These are phyloP conservation scores for Hawksworthiomyces lignivorus DNA, from an alignment of 2,329 filamentous ascomycete genomes.

Conservation along the genomic window DNA sequence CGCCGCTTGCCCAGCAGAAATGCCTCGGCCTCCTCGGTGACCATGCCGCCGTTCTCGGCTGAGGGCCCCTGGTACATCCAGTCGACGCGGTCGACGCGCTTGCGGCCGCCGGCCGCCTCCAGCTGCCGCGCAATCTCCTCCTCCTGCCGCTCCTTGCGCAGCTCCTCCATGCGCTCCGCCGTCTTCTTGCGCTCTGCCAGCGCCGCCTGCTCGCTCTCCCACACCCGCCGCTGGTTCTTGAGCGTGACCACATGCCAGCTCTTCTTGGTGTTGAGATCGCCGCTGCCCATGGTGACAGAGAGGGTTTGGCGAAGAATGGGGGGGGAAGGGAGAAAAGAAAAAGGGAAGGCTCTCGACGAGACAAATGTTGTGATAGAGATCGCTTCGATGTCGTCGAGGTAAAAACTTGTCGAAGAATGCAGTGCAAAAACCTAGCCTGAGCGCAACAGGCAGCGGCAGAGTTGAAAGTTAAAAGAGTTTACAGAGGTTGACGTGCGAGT, in stretches of 20 bases:
- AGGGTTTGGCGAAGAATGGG: not conserved
- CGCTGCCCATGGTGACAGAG: slow-evolving; percentile 57
- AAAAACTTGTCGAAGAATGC: no score
- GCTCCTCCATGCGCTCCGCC: slow-evolving; percentile 83
- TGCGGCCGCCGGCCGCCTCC: slow-evolving; percentile 77
- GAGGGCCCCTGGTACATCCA: slow-evolving; percentile 97
- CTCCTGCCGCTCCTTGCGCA: slow-evolving; percentile 85
- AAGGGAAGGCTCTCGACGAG: no score
- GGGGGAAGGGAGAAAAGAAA: not conserved
- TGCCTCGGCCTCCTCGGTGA: slow-evolving; percentile 82
- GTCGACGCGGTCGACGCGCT: slow-evolving; percentile 76
- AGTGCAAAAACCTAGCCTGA: no score
- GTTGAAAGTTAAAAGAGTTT: no score
- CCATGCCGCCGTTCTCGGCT: slow-evolving; percentile 60
- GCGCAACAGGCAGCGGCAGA: no score
- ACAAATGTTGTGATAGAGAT: no score
- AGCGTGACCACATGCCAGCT: slow-evolving; percentile 89
- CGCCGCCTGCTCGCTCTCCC: slow-evolving; percentile 85
- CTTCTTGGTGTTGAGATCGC: slow-evolving; percentile 91
- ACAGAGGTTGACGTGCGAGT: no score
- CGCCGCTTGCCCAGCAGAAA: slow-evolving; percentile 88
- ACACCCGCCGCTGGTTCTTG: slow-evolving; percentile 85
- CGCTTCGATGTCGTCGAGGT: no score
- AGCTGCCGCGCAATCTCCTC: slow-evolving; percentile 88
- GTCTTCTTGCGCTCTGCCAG: slow-evolving; percentile 92